Percentiles rank a stretch among this genome's conserved stretches.
phyloP scores from a whole-genome alignment of 257 asterid genomes.

The Linderniella brevidens region DNA sequence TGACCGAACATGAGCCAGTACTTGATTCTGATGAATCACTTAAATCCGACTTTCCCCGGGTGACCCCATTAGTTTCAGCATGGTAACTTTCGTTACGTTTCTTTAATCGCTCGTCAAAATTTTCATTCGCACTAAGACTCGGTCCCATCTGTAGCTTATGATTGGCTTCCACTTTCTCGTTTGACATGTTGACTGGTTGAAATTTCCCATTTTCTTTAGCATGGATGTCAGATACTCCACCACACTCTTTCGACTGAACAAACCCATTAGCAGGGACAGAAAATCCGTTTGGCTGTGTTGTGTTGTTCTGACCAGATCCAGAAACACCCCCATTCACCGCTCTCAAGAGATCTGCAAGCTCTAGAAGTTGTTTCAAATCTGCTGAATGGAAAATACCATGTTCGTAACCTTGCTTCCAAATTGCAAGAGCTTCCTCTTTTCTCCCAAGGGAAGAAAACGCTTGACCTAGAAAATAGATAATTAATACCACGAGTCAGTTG shows the following conservation, averaged over 20 bases:
- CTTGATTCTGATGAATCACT: constrained; percentile 8
- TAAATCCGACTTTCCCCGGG: no score
- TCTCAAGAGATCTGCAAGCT: constrained; percentile 68
- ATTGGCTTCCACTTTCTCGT: constrained; percentile 21
- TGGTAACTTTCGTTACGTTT: constrained; percentile 26
- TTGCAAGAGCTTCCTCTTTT: constrained; percentile 63
- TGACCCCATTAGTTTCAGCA: constrained; percentile 30
- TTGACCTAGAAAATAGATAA: constrained; percentile 35
- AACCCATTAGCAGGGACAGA: constrained; percentile 21
- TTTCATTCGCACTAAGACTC: constrained; percentile 15
- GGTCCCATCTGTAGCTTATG: constrained; percentile 24
- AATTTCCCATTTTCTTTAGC: constrained; percentile 29
- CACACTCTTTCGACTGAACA: constrained; percentile 27
- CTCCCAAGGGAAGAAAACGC: constrained; percentile 85
- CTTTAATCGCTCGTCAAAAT: constrained; percentile 21
- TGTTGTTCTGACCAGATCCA: constrained; percentile 14
- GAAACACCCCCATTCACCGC: constrained; percentile 32
- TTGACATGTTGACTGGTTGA: constrained; percentile 18
- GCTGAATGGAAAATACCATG: constrained; percentile 66
- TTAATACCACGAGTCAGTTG: constrained; percentile 6
- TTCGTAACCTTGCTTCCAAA: constrained; percentile 82
- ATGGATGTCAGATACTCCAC: constrained; percentile 20
- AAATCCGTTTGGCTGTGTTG: constrained; percentile 24
- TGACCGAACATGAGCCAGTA: constrained; percentile 16
- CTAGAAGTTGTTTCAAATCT: constrained; percentile 71